Percentiles rank a stretch among this genome's conserved stretches.
These are phyloP conservation scores for Zygoascus tannicola DNA, from an alignment of 805 yeast genomes.

Conservation along the genomic window DNA sequence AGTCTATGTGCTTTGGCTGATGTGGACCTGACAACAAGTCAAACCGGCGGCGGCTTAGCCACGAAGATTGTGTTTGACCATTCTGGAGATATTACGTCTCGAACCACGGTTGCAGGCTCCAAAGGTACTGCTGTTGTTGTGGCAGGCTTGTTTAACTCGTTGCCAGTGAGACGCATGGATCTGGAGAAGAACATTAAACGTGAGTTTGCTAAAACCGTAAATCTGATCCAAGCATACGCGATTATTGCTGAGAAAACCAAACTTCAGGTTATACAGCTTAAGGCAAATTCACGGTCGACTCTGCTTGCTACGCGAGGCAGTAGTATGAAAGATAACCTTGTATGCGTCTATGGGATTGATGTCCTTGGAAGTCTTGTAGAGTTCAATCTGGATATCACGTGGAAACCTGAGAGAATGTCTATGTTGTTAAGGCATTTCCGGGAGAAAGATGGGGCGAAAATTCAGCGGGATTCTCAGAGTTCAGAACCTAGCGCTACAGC, in stretches of 20 bases:
- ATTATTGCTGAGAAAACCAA: slow-evolving; percentile 50
- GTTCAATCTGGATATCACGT: neutral
- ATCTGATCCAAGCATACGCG: slow-evolving; percentile 57
- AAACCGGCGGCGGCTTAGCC: slow-evolving; percentile 45
- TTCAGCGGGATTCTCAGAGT: slow-evolving; percentile 12
- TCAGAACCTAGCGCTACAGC: slow-evolving; percentile 5
- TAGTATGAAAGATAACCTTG: slow-evolving; percentile 46
- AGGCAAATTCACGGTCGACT: slow-evolving; percentile 39
- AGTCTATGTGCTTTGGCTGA: slow-evolving; percentile 42
- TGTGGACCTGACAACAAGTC: slow-evolving; percentile 37
- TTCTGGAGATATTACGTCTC: slow-evolving; percentile 41
- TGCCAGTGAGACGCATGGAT: slow-evolving; percentile 80
- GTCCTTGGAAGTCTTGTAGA: slow-evolving; percentile 41
- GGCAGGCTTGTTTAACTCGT: slow-evolving; percentile 47
- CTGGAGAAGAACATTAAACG: slow-evolving; percentile 55
- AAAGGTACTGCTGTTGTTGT: slow-evolving; percentile 64
- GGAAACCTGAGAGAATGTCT: slow-evolving; percentile 31
- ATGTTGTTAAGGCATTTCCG: slow-evolving; percentile 34
- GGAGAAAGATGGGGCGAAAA: no score
- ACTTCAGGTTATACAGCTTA: slow-evolving; percentile 47
- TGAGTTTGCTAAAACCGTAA: slow-evolving; percentile 64
- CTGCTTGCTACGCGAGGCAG: slow-evolving; percentile 49
- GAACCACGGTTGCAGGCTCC: slow-evolving; percentile 39
- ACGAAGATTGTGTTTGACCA: slow-evolving; percentile 43
- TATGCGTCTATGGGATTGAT: slow-evolving; percentile 61